Evolutionary conservation across 2,329 filamentous ascomycete genomes (phyloP).

Genomic region (Trichophyton benhamiae): DNA sequence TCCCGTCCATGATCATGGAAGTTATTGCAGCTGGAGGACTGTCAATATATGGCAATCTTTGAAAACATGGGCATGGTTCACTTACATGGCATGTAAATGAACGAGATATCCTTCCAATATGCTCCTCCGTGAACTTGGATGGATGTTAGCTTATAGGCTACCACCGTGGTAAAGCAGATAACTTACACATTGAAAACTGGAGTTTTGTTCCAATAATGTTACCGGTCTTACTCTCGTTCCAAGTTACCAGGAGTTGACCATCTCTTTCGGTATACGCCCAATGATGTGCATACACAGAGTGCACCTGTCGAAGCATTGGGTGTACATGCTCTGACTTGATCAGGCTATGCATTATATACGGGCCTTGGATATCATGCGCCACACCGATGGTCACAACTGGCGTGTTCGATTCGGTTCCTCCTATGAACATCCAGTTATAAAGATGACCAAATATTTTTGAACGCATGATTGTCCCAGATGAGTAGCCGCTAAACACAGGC

Average conservation of each 20-base stretch:
- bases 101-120: constrained; percentile 12
- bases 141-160: neutral
- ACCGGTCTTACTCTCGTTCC: constrained; percentile 7
- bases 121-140: constrained; percentile 10
- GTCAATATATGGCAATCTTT: neutral
- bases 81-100: constrained; percentile 10
- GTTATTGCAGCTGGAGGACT: neutral
- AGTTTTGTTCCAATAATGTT: constrained; percentile 9
- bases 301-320: neutral
- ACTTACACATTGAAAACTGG: constrained; percentile 12
- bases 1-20: neutral
- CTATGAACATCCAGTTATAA: constrained; percentile 12
- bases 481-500: constrained; percentile 11
- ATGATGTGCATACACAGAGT: constrained; percentile 11
- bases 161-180: neutral
- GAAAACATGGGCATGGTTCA: neutral
- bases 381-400: constrained; percentile 9
- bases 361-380: constrained; percentile 6
- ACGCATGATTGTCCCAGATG: constrained; percentile 9
- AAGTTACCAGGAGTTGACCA: constrained; percentile 11
- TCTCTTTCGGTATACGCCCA: constrained; percentile 10
- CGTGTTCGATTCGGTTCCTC: constrained; percentile 2
- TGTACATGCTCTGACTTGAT: constrained; percentile 3
- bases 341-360: constrained; percentile 10
- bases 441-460: constrained; percentile 11